Evolutionary conservation across 78 protist species (phyloP).

Genomic region (Neovahlkampfia damariscottae): DNA sequence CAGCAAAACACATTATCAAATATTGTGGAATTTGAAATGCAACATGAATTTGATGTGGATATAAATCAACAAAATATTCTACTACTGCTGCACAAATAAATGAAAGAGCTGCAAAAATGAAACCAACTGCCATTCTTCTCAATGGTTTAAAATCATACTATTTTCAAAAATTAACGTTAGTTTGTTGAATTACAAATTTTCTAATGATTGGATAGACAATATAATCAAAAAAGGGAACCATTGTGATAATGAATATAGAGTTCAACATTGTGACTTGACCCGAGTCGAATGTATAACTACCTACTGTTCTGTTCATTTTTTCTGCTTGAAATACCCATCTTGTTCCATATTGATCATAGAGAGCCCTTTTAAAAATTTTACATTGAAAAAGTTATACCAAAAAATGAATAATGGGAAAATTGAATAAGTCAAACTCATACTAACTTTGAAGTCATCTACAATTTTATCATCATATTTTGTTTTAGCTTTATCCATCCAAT

Average conservation of each 20-base stretch:
- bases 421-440: neutral
- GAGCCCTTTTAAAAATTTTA: too few species aligned
- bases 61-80: constrained; percentile 35
- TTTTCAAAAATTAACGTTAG: constrained; percentile 7
- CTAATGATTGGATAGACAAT: constrained; percentile 30
- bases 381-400: too few species aligned
- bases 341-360: constrained; percentile 38
- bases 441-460: neutral
- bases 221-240: constrained; percentile 42
- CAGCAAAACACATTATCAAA: constrained; percentile 29
- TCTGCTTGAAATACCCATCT: constrained; percentile 44
- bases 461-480: neutral
- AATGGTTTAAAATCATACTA: constrained; percentile 17
- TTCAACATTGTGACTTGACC: constrained; percentile 53
- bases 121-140: constrained; percentile 44
- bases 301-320: constrained; percentile 18
- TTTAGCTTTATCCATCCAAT: constrained; percentile 3
- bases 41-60: constrained; percentile 2
- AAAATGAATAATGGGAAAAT: constrained; percentile 38
- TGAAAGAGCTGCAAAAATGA: constrained; percentile 28
- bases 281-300: constrained; percentile 12
- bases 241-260: constrained; percentile 34
- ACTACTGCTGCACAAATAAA: constrained; percentile 38
- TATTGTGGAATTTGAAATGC: constrained; percentile 21
- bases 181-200: neutral